Evolutionary conservation across 192 early-diverging fungal genomes (phyloP), one percentile per base, ranked within the genome.

Genomic region (Coemansia sp.): DNA sequence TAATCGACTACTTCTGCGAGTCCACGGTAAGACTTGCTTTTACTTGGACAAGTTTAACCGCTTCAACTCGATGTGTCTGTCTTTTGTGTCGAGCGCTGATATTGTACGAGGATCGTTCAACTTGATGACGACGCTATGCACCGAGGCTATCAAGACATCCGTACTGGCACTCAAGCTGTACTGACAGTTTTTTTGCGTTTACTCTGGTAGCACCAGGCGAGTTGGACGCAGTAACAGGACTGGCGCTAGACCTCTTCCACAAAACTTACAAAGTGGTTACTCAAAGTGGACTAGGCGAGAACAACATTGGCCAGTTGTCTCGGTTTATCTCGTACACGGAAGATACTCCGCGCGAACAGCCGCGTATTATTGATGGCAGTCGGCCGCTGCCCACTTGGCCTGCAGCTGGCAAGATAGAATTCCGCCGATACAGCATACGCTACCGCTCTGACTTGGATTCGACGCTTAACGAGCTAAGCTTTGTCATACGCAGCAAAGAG

Each of bases 371-470:
- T 70, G 73, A 80, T 14, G 66, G 68, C 5, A 72, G 79, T 23
- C 84, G 85, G 14, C 87, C 87, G 38, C 76, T 80, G 31, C 70
- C 31, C 6, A 14, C 72, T 41, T 90, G 88, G 94, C 94, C 94
- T 1, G 37, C 63, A 6, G 63, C 72, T 9, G 96, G 96, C 17
- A 68, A 82, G 25, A 89, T 98, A 50, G 82, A 88, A 44, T 80
- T 80, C 45, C 2, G 60, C 5, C 55, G 57, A 25, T 74, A 66
- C 51, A 63, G 65, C 23, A 46, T 67, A 57, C 66, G 57, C 27
- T 67, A 65, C 23, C 64, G 44, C 29, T 4, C 44, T 8, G 64
- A 48, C 3, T 19, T 51, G 31, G 46, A 65, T 53, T 48, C 25
- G 3, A 23, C 25, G 17, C 70, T 72, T 3, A 61, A 63, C 3